These are phyloP conservation scores for Fusarium ramigenum DNA, from an alignment of 2,329 filamentous ascomycete genomes.

Conservation along the genomic window DNA sequence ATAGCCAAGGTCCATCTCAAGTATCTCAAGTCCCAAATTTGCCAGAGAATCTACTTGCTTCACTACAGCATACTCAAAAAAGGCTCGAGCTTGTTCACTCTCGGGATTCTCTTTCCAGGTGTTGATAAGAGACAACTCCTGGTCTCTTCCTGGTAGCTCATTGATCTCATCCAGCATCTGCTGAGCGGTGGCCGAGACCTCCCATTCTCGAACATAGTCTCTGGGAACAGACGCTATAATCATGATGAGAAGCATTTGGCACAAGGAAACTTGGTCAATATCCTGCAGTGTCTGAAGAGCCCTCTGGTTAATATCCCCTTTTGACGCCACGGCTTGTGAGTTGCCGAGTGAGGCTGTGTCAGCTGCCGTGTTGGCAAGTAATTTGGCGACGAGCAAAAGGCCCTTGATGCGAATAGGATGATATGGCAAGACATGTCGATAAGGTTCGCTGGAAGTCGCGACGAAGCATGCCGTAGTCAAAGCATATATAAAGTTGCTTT, in stretches of 20 bases:
- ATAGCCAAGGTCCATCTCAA: constrained; percentile 53
- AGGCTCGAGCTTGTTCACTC: constrained; percentile 52
- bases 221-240: constrained; percentile 53
- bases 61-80: constrained; percentile 61
- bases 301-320: constrained; percentile 34
- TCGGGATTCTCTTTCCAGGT: constrained; percentile 56
- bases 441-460: constrained; percentile 59
- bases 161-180: constrained; percentile 61
- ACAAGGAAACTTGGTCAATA: constrained; percentile 63
- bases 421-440: constrained; percentile 60
- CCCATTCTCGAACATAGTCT: constrained; percentile 58
- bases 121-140: constrained; percentile 55
- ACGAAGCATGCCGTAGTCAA: constrained; percentile 60
- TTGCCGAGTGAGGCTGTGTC: constrained; percentile 45
- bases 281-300: constrained; percentile 48
- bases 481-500: constrained; percentile 53
- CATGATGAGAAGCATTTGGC: constrained; percentile 62
- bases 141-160: constrained; percentile 56
- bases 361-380: constrained; percentile 60
- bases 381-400: constrained; percentile 61
- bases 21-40: constrained; percentile 54
- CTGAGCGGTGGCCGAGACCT: constrained; percentile 54
- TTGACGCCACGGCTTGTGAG: constrained; percentile 39
- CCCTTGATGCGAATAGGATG: constrained; percentile 60
- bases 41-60: constrained; percentile 59